phyloP scores from a whole-genome alignment of 2,329 filamentous ascomycete species.

The Colletotrichum noveboracense region DNA sequence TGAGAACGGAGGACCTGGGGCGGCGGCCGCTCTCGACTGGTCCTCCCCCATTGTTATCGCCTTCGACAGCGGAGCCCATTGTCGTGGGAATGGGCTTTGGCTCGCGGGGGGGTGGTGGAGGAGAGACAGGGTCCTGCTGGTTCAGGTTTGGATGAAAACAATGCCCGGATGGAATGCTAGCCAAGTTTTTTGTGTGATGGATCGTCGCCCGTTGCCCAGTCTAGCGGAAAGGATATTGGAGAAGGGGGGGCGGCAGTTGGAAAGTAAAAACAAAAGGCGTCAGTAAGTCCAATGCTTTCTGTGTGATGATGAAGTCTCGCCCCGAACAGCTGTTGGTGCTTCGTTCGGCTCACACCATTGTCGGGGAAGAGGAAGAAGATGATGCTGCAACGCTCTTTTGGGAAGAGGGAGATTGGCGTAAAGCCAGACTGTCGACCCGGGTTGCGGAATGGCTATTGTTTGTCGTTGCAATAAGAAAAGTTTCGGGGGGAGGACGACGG shows the following conservation, averaged over 20 bases:
- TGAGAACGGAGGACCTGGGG: conserved; percentile 54
- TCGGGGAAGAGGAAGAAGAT: background rate
- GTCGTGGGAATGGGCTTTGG: conserved; percentile 9
- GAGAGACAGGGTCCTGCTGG: conserved; percentile 17
- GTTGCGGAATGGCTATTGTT: background rate
- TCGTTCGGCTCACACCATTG: conserved; percentile 9
- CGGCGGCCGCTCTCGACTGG: background rate
- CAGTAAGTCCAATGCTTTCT: background rate
- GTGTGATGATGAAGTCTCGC: background rate
- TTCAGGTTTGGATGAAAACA: conserved; percentile 10
- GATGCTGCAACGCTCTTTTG: background rate
- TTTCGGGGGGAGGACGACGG: background rate
- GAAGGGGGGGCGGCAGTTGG: background rate
- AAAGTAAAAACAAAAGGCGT: background rate
- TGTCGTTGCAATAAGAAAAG: background rate
- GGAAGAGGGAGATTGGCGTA: conserved; percentile 2
- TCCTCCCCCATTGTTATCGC: conserved; percentile 18
- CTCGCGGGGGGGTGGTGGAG: background rate
- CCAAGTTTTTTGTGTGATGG: background rate
- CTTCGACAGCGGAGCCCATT: conserved; percentile 18
- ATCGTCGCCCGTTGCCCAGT: background rate
- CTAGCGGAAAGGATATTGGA: background rate
- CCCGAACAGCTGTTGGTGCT: background rate
- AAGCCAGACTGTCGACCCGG: conserved; percentile 5
- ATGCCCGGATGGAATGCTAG: conserved; percentile 6